Conservation (phyloP, 1,139 yeast genomes). For the Zhuliangozyma parablackwelliae region DNA sequence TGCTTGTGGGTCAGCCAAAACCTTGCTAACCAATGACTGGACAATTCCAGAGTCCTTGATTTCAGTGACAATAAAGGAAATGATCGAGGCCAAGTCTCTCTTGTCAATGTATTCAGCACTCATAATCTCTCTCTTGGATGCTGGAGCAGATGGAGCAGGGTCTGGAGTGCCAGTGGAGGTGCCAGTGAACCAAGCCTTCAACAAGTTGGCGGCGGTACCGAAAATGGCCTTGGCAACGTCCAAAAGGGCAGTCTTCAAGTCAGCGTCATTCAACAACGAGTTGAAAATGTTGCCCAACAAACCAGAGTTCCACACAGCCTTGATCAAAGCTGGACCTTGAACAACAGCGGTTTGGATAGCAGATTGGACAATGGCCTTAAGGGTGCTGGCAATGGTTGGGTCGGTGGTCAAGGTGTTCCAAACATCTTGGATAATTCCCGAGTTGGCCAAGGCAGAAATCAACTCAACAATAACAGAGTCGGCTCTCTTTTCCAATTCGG, state of each 20-base stretch:
- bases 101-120: slow-evolving; percentile 26
- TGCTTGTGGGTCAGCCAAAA: slow-evolving; percentile 34
- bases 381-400: slow-evolving; percentile 22
- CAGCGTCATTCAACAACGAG: slow-evolving; percentile 29
- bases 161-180: slow-evolving; percentile 14
- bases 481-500: slow-evolving; percentile 35
- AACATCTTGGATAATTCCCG: slow-evolving; percentile 38
- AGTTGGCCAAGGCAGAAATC: slow-evolving; percentile 33
- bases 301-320: slow-evolving; percentile 44
- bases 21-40: slow-evolving; percentile 26
- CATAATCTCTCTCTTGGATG: slow-evolving; percentile 17
- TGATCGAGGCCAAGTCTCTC: slow-evolving; percentile 33
- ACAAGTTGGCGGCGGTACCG: slow-evolving; percentile 28
- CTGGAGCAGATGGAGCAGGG: slow-evolving; percentile 16
- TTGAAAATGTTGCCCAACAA: slow-evolving; percentile 32
- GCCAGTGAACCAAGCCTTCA: slow-evolving; percentile 18
- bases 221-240: slow-evolving; percentile 33
- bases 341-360: slow-evolving; percentile 34
- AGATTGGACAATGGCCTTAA: slow-evolving; percentile 26
- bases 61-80: slow-evolving; percentile 23
- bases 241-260: slow-evolving; percentile 33
- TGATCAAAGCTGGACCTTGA: slow-evolving; percentile 41
- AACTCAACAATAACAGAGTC: slow-evolving; percentile 35
- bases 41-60: slow-evolving; percentile 37
- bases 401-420: slow-evolving; percentile 35